A percentile compares a stretch with the other conserved stretches of the same genome.
These are phyloP conservation scores for Globisporangium nagaii DNA, from an alignment of 352 stramenopile species.

Conservation along the genomic window DNA sequence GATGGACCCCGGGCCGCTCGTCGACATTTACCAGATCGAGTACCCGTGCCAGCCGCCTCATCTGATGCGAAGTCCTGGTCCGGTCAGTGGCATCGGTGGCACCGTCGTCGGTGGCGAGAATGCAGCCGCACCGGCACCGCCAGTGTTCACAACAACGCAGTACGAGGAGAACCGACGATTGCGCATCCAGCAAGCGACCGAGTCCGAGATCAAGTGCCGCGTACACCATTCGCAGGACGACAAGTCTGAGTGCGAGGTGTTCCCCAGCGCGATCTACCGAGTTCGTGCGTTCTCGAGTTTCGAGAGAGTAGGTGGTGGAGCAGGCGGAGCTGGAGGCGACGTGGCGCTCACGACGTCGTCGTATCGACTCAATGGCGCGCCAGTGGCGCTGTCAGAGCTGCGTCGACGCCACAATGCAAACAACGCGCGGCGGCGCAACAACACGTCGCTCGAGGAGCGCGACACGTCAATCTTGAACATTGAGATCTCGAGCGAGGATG, in stretches of 20 bases:
- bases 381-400: slow-evolving; percentile 68
- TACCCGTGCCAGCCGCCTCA: slow-evolving; percentile 78
- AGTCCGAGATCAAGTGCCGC: slow-evolving; percentile 61
- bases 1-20: slow-evolving; percentile 71
- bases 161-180: slow-evolving; percentile 60
- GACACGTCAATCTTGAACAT: slow-evolving; percentile 81
- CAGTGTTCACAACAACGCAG: slow-evolving; percentile 14
- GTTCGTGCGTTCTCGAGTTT: slow-evolving; percentile 1
- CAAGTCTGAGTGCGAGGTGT: slow-evolving; percentile 38
- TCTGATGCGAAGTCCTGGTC: slow-evolving; percentile 11
- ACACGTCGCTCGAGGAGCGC: slow-evolving; percentile 57
- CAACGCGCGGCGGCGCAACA: slow-evolving; percentile 28
- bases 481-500: slow-evolving; percentile 84
- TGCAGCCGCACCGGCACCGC: too few species aligned
- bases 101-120: too few species aligned
- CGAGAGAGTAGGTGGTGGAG: slow-evolving; percentile 7
- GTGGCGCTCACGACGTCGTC: slow-evolving; percentile 28
- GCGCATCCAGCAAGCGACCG: slow-evolving; percentile 57
- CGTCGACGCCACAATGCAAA: slow-evolving; percentile 29
- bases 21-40: slow-evolving; percentile 65
- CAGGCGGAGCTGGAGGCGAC: too few species aligned
- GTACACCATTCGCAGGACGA: slow-evolving; percentile 43
- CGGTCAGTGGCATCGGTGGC: slow-evolving; percentile 23
- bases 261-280: slow-evolving; percentile 40
- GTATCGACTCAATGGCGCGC: slow-evolving; percentile 68